Evolutionary conservation across 768 basidiomycete genomes (phyloP), one percentile per base, ranked within the genome.

Genomic region (Calocybe gangraenosa): DNA sequence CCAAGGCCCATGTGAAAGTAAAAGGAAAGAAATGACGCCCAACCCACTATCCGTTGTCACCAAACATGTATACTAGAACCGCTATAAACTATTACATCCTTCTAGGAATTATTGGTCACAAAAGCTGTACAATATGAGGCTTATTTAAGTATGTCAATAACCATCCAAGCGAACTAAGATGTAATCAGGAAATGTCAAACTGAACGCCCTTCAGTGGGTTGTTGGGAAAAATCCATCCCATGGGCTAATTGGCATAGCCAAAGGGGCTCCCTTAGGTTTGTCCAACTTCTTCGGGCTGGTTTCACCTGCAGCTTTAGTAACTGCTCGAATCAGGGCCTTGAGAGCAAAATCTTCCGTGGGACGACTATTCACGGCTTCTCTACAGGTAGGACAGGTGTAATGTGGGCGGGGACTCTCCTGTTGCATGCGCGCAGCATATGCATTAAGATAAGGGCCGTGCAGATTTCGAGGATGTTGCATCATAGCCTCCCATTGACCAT

Each of bases 351-450:
- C 74, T 54, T 87, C 82, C 0, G 74, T 68, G 0, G 86, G 86
- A 17, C 67, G 70, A 10, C 56, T 67, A 22, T 63, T 58, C 9
- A 82, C 74, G 10, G 59, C 53, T 37, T 71, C 65, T 41, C 86
- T 71, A 53, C 86, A 89, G 3, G 75, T 77, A 2, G 86, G 86
- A 44, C 86, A 89, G 1, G 78, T 78, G 52, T 82, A 87, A 22
- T 71, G 58, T 0, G 82, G 83, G 28, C 68, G 62, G 5, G 64
- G 65, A 18, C 61, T 46, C 18, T 50, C 51, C 19, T 48, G 68
- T 25, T 62, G 54, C 23, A 54, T 21, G 28, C 58, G 60, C 5
- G 53, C 51, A 20, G 63, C 44, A 40, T 63, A 54, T 49, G 51
- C 59, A 49, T 52, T 52, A 31, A 63, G 37, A 14, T 64, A 51